Base-by-base conservation (phyloP, 345 rosid genomes). In the Citrus unshiu region DNA sequence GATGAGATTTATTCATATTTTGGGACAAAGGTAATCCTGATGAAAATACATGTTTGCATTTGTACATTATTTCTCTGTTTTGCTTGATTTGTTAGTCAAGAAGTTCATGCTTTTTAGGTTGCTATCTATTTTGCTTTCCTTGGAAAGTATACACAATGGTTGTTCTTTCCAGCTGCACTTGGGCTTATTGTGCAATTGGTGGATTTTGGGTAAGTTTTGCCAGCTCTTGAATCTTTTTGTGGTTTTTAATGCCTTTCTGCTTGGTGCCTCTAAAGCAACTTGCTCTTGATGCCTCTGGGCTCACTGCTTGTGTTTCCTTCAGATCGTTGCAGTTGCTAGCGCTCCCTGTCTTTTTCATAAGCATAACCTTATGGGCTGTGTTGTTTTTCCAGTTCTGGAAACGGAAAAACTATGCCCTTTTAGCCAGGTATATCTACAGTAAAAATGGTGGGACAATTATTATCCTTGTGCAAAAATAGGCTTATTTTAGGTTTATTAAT, bases 351-450 rank as follows among this genome's bases (percentile, higher is more conserved):
- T 93, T 92, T 93, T 92, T 95, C 78, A 73, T 89, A 29, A 80
- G 89, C 81, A 83, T 87, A 85, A 87, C 88, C 65, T 80, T 95
- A 73, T 93, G 98, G 99, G 92, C 95, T 22, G 95, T 90, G 74
- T 80, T 93, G 86, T 91, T 95, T 89, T 91, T 93, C 84, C 97
- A 95, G 87, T 95, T 92, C 81, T 93, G 99, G 99, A 95, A 93
- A 85, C 95, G 98, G 73, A 93, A 92, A 86, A 95, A 93, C 37
- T 80, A 91, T 5, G 92, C 98, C 49, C 88, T 95, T 77, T 75
- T 94, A 60, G 91, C 93, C 75, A 90, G 97, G 98, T 91, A 84
- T 82, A 57, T 59, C 58, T 75, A 59, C 34, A 12, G 14, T 40
- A 30, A 73, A 13, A 54, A 16, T 68, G 61, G 21, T 46, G n/a